Base-by-base conservation (phyloP, 306 rosid genomes). In the Purshia tridentata region DNA sequence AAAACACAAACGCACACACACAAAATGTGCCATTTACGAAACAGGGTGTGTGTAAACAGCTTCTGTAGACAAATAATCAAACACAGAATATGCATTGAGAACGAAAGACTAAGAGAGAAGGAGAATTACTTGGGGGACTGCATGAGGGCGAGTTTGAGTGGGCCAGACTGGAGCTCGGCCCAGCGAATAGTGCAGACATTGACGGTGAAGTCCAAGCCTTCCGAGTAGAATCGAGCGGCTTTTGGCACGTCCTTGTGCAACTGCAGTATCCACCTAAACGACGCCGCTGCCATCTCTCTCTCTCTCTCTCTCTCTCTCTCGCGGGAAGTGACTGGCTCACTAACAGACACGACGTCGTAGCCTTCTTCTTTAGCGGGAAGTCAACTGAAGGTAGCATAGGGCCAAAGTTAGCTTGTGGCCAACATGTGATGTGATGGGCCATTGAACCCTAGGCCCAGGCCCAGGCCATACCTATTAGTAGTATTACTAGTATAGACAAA, bases 141-240 rank as follows among this genome's bases (percentile, higher is more conserved):
- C 93, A 94, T 78, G 63, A 94, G 92, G 54, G 91, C 89, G 9
- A 94, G 91, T 53, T 88, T 88, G 80, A 89, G 95, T 35, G 99
- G 82, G 22, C 95, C 98, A 0, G 91, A 91, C 49, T 90, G 97
- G 59, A 89, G 95, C 86, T 94, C 92, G 6, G 89, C 93, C 97
- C 97, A 93, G 4, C 96, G 97, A 39, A 84, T 85, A 58, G 90
- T 86, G 83, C 96, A 90, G 64, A 90, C 91, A 46, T 89, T 86
- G 75, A 87, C 84, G 56, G 90, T 85, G 77, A 94, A 85, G 49
- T 82, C 97, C 77, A 91, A 84, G 16, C 96, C 99, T 76, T 94
- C 79, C 0, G 97, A 77, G 81, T 91, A 89, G 79, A 91, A 89
- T 40, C 84, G 82, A 50, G 97, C 96, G 1, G 92, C 98, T 83